Conservation (phyloP, 140 eudicot species). For the Bidens hawaiensis region DNA sequence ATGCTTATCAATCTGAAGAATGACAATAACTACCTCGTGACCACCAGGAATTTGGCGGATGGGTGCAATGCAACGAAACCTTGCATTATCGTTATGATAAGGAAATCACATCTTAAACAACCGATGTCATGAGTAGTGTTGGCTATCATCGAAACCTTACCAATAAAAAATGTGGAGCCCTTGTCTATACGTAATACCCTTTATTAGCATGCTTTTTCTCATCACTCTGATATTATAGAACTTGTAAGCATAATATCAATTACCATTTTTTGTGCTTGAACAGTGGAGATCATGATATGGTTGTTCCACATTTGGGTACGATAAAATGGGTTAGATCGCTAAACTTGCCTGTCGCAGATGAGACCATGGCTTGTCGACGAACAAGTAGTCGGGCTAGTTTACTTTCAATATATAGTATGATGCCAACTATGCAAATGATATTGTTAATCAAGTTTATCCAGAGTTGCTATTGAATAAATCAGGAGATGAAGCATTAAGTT, state of each 20-base stretch:
- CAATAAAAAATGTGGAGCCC: conserved; percentile 1
- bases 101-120: neutral
- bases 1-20: neutral
- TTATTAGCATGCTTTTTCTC: neutral
- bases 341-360: conserved; percentile 16
- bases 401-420: too few relatives aligned
- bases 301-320: conserved; percentile 33
- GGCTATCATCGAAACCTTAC: conserved; percentile 21
- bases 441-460: neutral
- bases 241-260: neutral
- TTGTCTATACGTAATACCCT: neutral
- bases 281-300: conserved; percentile 62
- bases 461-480: neutral
- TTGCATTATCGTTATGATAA: neutral
- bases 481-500: neutral
- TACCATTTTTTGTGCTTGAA: neutral
- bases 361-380: conserved; percentile 44
- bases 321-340: conserved; percentile 37
- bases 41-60: conserved; percentile 14
- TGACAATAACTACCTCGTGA: neutral
- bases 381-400: conserved; percentile 54
- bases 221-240: neutral
- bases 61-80: conserved; percentile 23
- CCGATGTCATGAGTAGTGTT: conserved; percentile 11
- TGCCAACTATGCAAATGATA: neutral